phyloP scores from a whole-genome alignment of 805 yeast species.

The Pichia eremophila region DNA sequence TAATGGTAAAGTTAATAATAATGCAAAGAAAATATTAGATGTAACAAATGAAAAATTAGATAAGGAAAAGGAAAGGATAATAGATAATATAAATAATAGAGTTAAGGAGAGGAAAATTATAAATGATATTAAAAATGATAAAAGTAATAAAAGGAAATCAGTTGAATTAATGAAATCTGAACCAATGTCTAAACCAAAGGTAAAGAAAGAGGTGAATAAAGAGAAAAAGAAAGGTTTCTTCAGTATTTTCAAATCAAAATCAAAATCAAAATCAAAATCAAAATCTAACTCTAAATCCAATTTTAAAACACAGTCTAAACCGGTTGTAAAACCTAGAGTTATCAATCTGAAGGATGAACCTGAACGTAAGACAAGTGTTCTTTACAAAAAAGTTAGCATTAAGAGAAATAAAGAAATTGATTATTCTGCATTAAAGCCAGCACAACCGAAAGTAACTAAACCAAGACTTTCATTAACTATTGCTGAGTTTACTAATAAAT shows the following conservation, averaged over 20 bases:
- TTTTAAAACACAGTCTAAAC: neutral
- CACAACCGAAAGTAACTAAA: slow-evolving; percentile 7
- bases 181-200: neutral
- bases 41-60: neutral
- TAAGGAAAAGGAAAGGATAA: slow-evolving; percentile 1
- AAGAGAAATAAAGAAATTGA: neutral
- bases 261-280: neutral
- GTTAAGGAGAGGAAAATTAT: slow-evolving; percentile 8
- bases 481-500: neutral
- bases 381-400: neutral
- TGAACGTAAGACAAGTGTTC: neutral
- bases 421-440: slow-evolving; percentile 2
- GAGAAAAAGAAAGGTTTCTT: slow-evolving; percentile 1
- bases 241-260: slow-evolving; percentile 1
- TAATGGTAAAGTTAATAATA: slow-evolving; percentile 19
- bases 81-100: slow-evolving; percentile 5
- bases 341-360: neutral
- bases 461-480: slow-evolving; percentile 1
- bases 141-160: slow-evolving; percentile 12
- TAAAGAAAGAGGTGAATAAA: neutral
- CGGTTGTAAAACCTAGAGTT: neutral
- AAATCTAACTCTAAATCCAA: neutral
- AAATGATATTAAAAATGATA: slow-evolving; percentile 5
- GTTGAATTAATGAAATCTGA: slow-evolving; percentile 11
- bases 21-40: slow-evolving; percentile 6